These are phyloP conservation scores for Medicago lupulina DNA, from an alignment of 306 rosid genomes.

Conservation along the genomic window DNA sequence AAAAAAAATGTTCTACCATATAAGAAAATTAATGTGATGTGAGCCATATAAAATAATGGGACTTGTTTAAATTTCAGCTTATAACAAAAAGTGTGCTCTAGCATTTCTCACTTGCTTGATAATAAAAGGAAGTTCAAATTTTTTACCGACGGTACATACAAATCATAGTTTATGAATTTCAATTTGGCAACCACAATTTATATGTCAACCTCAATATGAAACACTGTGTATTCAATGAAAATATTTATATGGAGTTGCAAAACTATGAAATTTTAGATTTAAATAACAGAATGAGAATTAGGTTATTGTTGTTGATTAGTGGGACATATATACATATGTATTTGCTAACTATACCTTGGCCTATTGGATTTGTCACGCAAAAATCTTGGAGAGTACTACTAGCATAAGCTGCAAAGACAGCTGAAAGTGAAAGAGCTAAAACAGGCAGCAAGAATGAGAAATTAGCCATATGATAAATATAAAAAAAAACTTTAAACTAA, in stretches of 20 bases:
- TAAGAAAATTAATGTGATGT: no score
- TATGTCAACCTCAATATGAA: no score
- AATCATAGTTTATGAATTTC: no score
- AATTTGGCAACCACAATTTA: no score
- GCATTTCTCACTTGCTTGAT: no score
- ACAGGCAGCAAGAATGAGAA: constrained; percentile 22
- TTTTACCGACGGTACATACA: no score
- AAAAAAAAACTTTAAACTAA: not conserved
- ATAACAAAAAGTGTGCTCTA: no score
- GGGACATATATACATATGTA: no score
- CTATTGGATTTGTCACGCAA: constrained; percentile 48
- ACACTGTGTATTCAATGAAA: not conserved
- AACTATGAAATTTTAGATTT: not conserved
- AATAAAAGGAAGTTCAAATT: no score
- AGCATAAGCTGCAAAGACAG: constrained; percentile 33
- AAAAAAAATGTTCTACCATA: no score
- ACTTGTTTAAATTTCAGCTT: no score
- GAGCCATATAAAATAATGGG: no score
- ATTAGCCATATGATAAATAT: constrained; percentile 43
- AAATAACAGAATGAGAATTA: not conserved
- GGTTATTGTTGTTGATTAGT: not conserved
- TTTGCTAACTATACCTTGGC: constrained; percentile 37
- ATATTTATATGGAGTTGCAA: not conserved
- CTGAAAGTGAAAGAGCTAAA: constrained; percentile 44
- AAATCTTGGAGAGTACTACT: constrained; percentile 49